Evolutionary conservation across 768 basidiomycete genomes (phyloP), one percentile per base, ranked within the genome.

Genomic region (Leucosporidium creatinivorum): DNA sequence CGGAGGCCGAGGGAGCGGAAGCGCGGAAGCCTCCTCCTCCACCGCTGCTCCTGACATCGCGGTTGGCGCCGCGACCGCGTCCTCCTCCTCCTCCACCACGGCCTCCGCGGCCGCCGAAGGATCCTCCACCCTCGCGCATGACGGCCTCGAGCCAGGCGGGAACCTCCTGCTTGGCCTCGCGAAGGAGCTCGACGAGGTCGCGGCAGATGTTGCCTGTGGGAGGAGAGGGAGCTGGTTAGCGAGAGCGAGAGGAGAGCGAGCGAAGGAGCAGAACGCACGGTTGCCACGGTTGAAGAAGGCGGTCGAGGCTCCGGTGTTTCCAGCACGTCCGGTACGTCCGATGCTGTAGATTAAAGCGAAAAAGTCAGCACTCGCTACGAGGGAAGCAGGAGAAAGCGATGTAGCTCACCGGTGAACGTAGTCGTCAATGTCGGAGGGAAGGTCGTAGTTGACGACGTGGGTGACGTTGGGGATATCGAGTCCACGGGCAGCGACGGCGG

Each of bases 401-500:
- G 33, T 9, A 44, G 13, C 39, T 44, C 39, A 15, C 39, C 39
- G 93, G 78, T 98, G 93, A 56, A 98, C 93, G 80, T 98, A 99
- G 79, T 99, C 96, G 76, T 98, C 96, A 71, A 99, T 93, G 80
- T 98, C 96, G 68, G 89, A 89, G 18, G 96, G 96, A 8, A 99
- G 83, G 78, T 98, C 96, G 79, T 97, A 98, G 79, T 97, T 94
- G 82, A 98, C 84, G 76, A 99, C 96, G 78, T 98, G 96, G 21
- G 90, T 96, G 76, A 99, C 96, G 79, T 99, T 96, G 69, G 96
- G 96, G 75, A 99, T 98, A 80, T 99, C 96, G 73, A 99, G 86
- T 76, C 96, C 96, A 82, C 96, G 92, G 65, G 96, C 96, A 44
- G 96, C 96, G 65, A 99, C 96, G 61, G 96, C 96, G 19, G 96